Conservation (phyloP, 306 rosid genomes). For the Dalbergia oliveri region DNA sequence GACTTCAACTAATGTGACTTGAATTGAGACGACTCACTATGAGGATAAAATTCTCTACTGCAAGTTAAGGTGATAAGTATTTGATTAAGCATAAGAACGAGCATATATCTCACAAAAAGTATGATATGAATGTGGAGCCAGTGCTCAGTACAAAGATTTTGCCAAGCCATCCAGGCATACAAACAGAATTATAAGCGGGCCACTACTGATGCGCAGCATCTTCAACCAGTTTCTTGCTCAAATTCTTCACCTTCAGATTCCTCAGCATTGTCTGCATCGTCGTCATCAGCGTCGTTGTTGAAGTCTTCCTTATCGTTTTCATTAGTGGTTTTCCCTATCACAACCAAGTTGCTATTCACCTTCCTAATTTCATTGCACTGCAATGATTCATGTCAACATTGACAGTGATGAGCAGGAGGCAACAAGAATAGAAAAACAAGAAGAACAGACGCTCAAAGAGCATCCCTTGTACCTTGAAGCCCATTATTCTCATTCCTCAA, state of each 20-base stretch:
- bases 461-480: constrained; percentile 16
- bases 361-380: constrained; percentile 90
- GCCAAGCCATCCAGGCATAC: not conserved
- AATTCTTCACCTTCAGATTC: constrained; percentile 94
- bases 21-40: no score
- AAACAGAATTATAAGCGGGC: constrained; percentile 6
- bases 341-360: constrained; percentile 67
- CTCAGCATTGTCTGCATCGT: constrained; percentile 83
- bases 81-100: constrained; percentile 18
- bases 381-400: constrained; percentile 35
- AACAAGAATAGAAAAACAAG: constrained; percentile 2
- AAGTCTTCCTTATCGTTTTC: constrained; percentile 87
- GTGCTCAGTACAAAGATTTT: constrained; percentile 29
- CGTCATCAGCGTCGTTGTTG: constrained; percentile 69
- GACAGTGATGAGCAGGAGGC: constrained; percentile 1
- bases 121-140: constrained; percentile 4
- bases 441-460: constrained; percentile 16
- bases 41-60: no score
- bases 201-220: constrained; percentile 22
- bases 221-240: constrained; percentile 94
- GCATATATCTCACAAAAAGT: not conserved
- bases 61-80: not conserved
- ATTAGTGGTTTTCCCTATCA: constrained; percentile 72
- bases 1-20: no score
- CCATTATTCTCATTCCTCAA: not conserved